Evolutionary conservation across 208 protist genomes (phyloP).

Genomic region (Acanthamoeba healyi): DNA sequence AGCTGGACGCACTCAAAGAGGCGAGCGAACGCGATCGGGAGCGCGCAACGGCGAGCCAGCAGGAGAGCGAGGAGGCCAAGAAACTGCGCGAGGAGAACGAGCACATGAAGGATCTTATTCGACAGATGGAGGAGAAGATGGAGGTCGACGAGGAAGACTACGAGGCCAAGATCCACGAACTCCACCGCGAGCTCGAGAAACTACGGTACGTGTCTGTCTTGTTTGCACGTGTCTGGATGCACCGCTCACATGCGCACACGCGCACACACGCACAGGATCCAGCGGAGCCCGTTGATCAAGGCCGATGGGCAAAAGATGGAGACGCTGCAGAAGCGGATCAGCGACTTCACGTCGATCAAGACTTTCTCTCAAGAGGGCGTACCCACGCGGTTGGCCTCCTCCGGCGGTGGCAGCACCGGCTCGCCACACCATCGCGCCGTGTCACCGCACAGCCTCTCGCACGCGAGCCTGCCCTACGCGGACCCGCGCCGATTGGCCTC

Average conservation of each 20-base stretch:
- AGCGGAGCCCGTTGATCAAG: background rate
- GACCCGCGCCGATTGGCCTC: background rate
- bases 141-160: background rate
- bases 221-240: background rate
- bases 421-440: background rate
- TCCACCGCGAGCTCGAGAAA: slow-evolving; percentile 13
- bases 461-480: background rate
- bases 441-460: too few relatives aligned
- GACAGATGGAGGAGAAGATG: background rate
- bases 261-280: background rate
- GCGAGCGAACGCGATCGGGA: background rate
- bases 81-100: slow-evolving; percentile 7
- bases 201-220: background rate
- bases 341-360: slow-evolving; percentile 27
- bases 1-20: background rate
- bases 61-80: background rate
- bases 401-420: background rate
- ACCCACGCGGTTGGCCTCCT: background rate
- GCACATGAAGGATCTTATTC: background rate
- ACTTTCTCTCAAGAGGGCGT: background rate
- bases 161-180: background rate
- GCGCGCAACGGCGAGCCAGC: background rate
- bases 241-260: background rate
- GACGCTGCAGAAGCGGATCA: slow-evolving; percentile 35
- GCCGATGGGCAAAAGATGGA: background rate